A percentile compares a stretch with the other conserved stretches of the same genome.
These are phyloP conservation scores for Linnemannia zychae DNA, from an alignment of 192 early-diverging fungal species.

Conservation along the genomic window DNA sequence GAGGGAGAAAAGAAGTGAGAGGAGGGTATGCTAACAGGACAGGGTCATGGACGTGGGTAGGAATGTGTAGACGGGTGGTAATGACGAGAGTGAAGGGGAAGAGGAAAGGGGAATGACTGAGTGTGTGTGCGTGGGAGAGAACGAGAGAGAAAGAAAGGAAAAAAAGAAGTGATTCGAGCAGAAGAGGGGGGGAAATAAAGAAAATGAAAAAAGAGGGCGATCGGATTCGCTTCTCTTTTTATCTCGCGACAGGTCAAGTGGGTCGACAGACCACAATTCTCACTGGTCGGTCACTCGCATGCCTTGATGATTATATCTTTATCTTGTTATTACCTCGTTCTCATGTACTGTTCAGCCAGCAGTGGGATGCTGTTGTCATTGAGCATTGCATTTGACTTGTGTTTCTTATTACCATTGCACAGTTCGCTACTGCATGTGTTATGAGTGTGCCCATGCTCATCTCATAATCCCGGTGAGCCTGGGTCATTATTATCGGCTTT, in stretches of 20 bases:
- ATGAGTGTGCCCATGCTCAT: not conserved
- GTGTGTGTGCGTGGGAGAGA: not conserved
- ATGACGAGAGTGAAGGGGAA: not conserved
- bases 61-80: not conserved
- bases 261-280: not conserved
- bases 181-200: not conserved
- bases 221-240: not conserved
- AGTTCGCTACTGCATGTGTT: not conserved
- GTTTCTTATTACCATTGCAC: not conserved
- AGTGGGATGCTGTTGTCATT: not conserved
- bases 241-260: not conserved
- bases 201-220: not conserved
- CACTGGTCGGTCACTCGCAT: not conserved
- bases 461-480: not conserved
- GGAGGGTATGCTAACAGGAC: not conserved
- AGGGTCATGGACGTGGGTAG: not conserved
- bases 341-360: not conserved
- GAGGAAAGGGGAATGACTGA: not conserved
- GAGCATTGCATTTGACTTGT: not conserved
- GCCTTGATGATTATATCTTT: not conserved
- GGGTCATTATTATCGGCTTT: no score
- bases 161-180: not conserved
- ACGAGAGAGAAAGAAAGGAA: not conserved
- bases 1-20: not conserved
- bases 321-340: not conserved